phyloP scores from a whole-genome alignment of 1,139 yeast species.

The Starmera stellimalicola region DNA sequence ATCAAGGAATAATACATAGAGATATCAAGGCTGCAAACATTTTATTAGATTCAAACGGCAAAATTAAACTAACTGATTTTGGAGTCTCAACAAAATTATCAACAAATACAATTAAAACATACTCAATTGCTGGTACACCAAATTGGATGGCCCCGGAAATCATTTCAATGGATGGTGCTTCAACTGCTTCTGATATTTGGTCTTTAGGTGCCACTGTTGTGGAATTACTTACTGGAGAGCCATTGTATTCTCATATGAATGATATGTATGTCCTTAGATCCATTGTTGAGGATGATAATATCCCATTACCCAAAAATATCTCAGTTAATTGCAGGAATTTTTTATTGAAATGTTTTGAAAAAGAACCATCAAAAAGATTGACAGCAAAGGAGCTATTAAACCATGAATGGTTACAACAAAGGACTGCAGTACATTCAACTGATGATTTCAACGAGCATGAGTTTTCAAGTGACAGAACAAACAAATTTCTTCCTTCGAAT shows the following conservation, averaged over 20 bases:
- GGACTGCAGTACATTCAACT: constrained; percentile 21
- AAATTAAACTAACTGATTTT: constrained; percentile 83
- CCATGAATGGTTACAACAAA: constrained; percentile 45
- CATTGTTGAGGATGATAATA: constrained; percentile 76
- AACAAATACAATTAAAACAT: constrained; percentile 49
- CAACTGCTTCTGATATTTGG: constrained; percentile 86
- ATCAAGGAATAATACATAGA: constrained; percentile 85
- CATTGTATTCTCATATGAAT: constrained; percentile 76
- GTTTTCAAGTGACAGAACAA: constrained; percentile 14
- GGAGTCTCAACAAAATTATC: constrained; percentile 94
- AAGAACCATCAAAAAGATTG: constrained; percentile 46
- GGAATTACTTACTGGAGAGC: constrained; percentile 77
- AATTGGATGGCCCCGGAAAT: constrained; percentile 99
- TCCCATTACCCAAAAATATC: constrained; percentile 61
- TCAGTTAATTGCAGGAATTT: constrained; percentile 53
- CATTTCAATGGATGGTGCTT: constrained; percentile 77
- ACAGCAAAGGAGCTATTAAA: constrained; percentile 46
- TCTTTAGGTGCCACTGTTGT: constrained; percentile 92
- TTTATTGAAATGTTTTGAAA: constrained; percentile 67
- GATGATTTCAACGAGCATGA: neutral
- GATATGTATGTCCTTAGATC: constrained; percentile 91
- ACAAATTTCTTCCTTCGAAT: constrained; percentile 26
- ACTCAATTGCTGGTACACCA: constrained; percentile 92
- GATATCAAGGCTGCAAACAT: constrained; percentile 95
- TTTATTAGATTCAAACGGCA: constrained; percentile 75